These are phyloP conservation scores for Leucosporidium yakuticum DNA, from an alignment of 768 basidiomycete genomes.

Conservation along the genomic window DNA sequence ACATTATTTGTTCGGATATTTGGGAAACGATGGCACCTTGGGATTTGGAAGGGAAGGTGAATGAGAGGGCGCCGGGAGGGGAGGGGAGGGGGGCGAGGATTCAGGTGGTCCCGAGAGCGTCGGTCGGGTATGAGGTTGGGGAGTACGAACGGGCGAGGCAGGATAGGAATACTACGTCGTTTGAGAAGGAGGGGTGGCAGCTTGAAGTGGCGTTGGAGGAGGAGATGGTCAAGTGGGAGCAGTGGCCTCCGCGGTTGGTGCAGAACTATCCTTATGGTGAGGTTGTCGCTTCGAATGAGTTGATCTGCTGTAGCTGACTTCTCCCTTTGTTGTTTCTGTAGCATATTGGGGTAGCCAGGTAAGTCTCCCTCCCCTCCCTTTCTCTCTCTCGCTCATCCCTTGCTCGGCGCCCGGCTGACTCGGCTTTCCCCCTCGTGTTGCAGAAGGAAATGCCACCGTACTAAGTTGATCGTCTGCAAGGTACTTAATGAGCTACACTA, in stretches of 20 bases:
- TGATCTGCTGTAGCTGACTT: background rate
- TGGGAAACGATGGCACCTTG: background rate
- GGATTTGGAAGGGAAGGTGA: background rate
- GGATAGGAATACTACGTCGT: slow-evolving; percentile 18
- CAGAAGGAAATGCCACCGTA: too few species aligned
- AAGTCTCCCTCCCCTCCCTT: too few species aligned
- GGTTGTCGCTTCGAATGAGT: background rate
- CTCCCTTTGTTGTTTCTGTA: background rate
- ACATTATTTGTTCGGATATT: slow-evolving; percentile 10
- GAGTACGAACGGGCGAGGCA: slow-evolving; percentile 13
- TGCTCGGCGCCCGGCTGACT: too few species aligned
- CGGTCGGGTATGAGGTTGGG: slow-evolving; percentile 6
- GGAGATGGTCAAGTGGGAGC: slow-evolving; percentile 16
- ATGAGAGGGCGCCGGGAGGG: background rate
- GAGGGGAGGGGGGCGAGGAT: slow-evolving; percentile 10
- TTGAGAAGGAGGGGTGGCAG: slow-evolving; percentile 6
- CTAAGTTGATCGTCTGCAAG: too few species aligned
- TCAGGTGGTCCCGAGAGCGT: slow-evolving; percentile 15
- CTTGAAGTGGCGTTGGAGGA: background rate
- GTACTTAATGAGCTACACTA: too few species aligned
- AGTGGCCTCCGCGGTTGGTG: slow-evolving; percentile 14
- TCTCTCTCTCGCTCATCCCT: too few species aligned
- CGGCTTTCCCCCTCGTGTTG: too few species aligned
- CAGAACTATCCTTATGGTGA: slow-evolving; percentile 12
- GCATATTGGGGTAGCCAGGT: too few species aligned